Evolutionary conservation across 352 stramenopile species (phyloP).

Genomic region (Phytophthora multivora): DNA sequence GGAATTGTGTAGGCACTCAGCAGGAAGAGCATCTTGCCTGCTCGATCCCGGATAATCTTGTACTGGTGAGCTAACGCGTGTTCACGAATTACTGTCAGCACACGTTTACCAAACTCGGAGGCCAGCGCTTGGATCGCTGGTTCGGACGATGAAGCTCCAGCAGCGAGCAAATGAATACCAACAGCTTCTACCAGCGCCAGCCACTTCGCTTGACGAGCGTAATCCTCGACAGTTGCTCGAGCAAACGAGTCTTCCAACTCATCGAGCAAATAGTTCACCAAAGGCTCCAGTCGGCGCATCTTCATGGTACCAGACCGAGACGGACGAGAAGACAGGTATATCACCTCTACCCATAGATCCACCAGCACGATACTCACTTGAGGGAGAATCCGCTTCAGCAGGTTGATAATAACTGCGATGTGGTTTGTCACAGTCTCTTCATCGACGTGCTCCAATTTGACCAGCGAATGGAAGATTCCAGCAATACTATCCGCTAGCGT

Average conservation of each 20-base stretch:
- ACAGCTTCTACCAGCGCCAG: slow-evolving; percentile 59
- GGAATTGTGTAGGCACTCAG: slow-evolving; percentile 28
- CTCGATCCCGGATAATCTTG: slow-evolving; percentile 79
- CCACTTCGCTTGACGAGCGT: slow-evolving; percentile 80
- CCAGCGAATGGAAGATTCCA: slow-evolving; percentile 47
- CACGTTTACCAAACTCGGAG: slow-evolving; percentile 31
- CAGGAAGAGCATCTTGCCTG: slow-evolving; percentile 64
- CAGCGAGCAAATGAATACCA: slow-evolving; percentile 49
- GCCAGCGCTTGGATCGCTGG: slow-evolving; percentile 13
- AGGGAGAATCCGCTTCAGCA: slow-evolving; percentile 52
- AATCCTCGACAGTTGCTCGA: slow-evolving; percentile 64
- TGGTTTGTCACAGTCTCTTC: slow-evolving; percentile 23
- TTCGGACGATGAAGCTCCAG: slow-evolving; percentile 14
- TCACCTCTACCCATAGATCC: slow-evolving; percentile 59
- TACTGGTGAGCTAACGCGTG: slow-evolving; percentile 72
- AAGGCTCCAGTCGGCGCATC: slow-evolving; percentile 20
- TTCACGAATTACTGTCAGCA: slow-evolving; percentile 46
- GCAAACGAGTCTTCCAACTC: slow-evolving; percentile 67
- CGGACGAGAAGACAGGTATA: slow-evolving; percentile 53
- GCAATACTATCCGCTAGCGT: slow-evolving; percentile 60
- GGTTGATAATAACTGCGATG: slow-evolving; percentile 26
- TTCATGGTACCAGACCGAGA: slow-evolving; percentile 29
- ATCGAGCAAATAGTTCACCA: slow-evolving; percentile 40
- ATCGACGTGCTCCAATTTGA: slow-evolving; percentile 30
- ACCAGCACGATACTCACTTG: slow-evolving; percentile 65